A percentile compares a stretch with the other conserved stretches of the same genome.
phyloP scores from a whole-genome alignment of 1,284 basidiomycete species.

The Trametes versicolor region DNA sequence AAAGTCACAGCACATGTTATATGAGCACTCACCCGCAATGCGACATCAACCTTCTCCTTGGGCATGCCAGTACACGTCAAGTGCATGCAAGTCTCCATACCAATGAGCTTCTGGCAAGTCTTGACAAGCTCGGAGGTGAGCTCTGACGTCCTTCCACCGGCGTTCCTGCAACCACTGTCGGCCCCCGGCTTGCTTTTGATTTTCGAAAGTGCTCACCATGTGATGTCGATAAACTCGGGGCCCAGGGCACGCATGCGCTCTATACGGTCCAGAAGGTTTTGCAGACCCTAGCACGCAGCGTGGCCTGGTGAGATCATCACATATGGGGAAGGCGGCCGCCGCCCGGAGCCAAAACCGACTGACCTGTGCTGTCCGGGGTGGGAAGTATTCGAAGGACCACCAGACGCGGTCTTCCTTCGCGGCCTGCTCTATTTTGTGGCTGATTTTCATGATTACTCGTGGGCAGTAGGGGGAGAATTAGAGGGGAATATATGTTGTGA shows the following conservation, averaged over 20 bases:
- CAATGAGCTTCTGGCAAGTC: constrained; percentile 92
- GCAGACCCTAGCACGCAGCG: constrained; percentile 71
- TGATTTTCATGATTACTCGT: constrained; percentile 82
- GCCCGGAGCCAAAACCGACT: constrained; percentile 27
- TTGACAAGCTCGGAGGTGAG: constrained; percentile 96
- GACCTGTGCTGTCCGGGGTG: constrained; percentile 94
- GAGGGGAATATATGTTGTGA: constrained; percentile 29
- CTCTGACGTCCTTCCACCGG: constrained; percentile 94
- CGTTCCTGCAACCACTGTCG: constrained; percentile 72
- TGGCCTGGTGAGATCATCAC: constrained; percentile 21
- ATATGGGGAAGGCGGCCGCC: constrained; percentile 31
- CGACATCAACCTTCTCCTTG: constrained; percentile 91
- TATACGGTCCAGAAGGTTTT: constrained; percentile 96
- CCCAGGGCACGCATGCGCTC: constrained; percentile 97
- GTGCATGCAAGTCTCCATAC: constrained; percentile 98
- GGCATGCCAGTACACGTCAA: constrained; percentile 99
- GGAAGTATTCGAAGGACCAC: constrained; percentile 99
- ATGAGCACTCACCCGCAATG: constrained; percentile 71
- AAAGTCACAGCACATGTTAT: background rate
- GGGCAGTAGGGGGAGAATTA: constrained; percentile 30
- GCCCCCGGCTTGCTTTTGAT: constrained; percentile 20
- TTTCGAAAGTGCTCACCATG: constrained; percentile 68
- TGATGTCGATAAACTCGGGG: constrained; percentile 98
- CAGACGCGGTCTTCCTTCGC: constrained; percentile 85
- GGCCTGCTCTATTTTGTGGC: constrained; percentile 87